Evolutionary conservation across 768 basidiomycete genomes (phyloP), one percentile per base, ranked within the genome.

Genomic region (Podaxis sp.): DNA sequence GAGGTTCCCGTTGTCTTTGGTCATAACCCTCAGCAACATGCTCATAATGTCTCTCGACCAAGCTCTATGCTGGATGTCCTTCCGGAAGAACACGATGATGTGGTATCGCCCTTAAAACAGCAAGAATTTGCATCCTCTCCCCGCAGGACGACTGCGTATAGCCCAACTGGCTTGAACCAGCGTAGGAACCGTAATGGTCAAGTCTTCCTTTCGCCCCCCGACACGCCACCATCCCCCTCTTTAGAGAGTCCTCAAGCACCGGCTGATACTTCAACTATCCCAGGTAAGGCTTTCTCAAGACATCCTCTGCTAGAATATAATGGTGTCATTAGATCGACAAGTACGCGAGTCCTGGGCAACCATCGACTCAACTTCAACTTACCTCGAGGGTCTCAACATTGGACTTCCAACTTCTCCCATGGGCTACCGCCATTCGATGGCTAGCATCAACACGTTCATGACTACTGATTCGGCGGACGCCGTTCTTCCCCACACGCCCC

Each of bases 381-480:
- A 78, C 38, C 64, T 82, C 13, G 75, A 80, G 12, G 80, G 78
- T 17, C 73, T 84, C 11, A 68, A 74, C 26, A 60, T 82, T 13
- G 66, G 67, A 7, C 66, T 81, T 15, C 77, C 80, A 3, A 61
- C 69, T 51, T 65, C 78, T 63, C 68, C 73, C 64, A 71, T 74
- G 61, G 74, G 79, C 63, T 64, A 73, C 54, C 78, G 80, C 26
- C 69, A 69, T 30, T 87, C 87, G 4, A 74, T 82, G 56, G 79
- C 78, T 51, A 88, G 85, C 66, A 72, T 88, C 55, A 80, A 81
- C 28, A 86, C 87, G 0, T 72, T 86, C 63, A 76, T 84, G 76
- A 85, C 87, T 0, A 82, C 81, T 37, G 74, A 77, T 44, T 87
- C 87, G 3, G 81, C 82, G 1, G 85, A 89, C 30, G 87, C 83